phyloP scores from a whole-genome alignment of 345 rosid species.

The Populus deltoides region DNA sequence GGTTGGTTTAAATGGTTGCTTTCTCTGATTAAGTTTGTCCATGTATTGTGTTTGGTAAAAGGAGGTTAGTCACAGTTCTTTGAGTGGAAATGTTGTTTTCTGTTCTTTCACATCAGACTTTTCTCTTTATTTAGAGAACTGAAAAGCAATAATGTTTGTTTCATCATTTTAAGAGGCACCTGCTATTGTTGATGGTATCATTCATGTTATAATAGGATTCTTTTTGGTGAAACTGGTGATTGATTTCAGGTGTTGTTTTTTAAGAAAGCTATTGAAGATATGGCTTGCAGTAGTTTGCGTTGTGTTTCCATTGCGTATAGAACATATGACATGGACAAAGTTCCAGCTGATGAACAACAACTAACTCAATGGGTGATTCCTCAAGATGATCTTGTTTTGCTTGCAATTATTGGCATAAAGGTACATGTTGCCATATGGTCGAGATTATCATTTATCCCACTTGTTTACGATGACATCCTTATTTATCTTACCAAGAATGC shows the following conservation, averaged over 20 bases:
- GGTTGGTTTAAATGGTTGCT: constrained; percentile 36
- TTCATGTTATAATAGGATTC: neutral
- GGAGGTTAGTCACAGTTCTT: neutral
- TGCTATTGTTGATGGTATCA: neutral
- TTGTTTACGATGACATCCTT: neutral
- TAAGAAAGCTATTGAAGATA: constrained; percentile 71
- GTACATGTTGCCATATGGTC: constrained; percentile 28
- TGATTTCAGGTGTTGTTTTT: constrained; percentile 51
- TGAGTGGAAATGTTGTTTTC: neutral
- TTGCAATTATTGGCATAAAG: constrained; percentile 92
- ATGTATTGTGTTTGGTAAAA: neutral
- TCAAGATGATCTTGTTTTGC: constrained; percentile 81
- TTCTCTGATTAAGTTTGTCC: neutral
- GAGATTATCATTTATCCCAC: neutral
- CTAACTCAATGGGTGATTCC: constrained; percentile 67
- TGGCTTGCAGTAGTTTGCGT: constrained; percentile 89
- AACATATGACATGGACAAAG: constrained; percentile 49
- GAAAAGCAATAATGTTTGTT: neutral
- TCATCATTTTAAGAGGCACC: neutral
- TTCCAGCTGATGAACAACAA: constrained; percentile 59
- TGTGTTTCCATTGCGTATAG: constrained; percentile 95
- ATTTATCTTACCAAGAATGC: neutral
- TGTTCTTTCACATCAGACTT: neutral
- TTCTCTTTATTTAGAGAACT: neutral
- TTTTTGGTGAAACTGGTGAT: neutral